Evolutionary conservation across 352 stramenopile genomes (phyloP).

Genomic region (Phytophthora vignae): DNA sequence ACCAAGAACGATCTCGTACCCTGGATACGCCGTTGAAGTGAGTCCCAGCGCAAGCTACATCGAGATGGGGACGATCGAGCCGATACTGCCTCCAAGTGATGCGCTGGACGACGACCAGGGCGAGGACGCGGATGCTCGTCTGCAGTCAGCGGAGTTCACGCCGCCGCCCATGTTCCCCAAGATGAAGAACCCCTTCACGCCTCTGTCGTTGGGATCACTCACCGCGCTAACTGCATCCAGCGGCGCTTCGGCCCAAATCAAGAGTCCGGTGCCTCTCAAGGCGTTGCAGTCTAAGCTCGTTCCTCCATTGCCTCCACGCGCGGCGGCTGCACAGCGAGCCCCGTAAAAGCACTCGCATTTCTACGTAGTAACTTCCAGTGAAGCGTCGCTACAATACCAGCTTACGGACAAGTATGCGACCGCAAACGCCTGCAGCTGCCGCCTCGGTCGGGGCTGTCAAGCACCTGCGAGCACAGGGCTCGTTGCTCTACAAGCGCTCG

Average conservation of each 20-base stretch:
- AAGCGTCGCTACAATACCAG: constrained; percentile 20
- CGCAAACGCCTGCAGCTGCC: not conserved
- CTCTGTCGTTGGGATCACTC: constrained; percentile 13
- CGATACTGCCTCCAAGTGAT: constrained; percentile 42
- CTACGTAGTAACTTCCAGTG: constrained; percentile 13
- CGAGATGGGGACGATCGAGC: constrained; percentile 67
- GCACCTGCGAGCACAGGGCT: constrained; percentile 63
- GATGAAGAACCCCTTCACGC: constrained; percentile 35
- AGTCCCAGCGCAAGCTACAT: constrained; percentile 59
- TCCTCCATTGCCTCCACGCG: constrained; percentile 19
- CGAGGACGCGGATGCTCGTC: constrained; percentile 3
- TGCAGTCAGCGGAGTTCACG: constrained; percentile 43
- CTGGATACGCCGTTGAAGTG: constrained; percentile 61
- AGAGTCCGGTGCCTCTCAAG: constrained; percentile 19
- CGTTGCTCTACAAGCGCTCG: constrained; percentile 73
- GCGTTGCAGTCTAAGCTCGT: constrained; percentile 18
- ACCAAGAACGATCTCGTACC: constrained; percentile 49
- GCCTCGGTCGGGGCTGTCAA: constrained; percentile 35
- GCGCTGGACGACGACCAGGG: constrained; percentile 19
- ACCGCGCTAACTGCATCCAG: not conserved
- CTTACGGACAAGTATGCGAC: constrained; percentile 13
- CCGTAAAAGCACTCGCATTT: not conserved
- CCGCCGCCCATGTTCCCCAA: constrained; percentile 59
- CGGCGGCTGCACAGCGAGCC: constrained; percentile 5
- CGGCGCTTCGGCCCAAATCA: not conserved